Base-by-base conservation (phyloP, 768 basidiomycete species). In the Brasilioporus rufonigricans region DNA sequence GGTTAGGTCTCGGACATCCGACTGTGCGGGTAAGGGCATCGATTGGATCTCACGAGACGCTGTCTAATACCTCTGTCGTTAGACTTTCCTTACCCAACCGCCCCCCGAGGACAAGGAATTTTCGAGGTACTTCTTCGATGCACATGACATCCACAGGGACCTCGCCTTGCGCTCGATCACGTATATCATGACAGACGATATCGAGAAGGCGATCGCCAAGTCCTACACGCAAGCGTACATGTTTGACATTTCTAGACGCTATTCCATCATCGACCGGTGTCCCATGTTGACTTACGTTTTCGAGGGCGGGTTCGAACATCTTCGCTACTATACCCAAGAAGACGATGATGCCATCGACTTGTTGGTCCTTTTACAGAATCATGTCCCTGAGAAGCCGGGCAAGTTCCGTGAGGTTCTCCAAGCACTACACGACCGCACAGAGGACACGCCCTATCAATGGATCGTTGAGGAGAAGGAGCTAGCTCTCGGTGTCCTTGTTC, bases 111-210 rank as follows among this genome's bases (percentile, higher is more conserved):
- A 66, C 1, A 50, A 51, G 24, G 18, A 39, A 7, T 11, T 60
- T 18, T 43, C 44, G 14, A 44, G 18, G 40, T 66, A 68, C 31
- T 67, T 66, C 51, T 59, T 68, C 45, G 56, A 67, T 45, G 44
- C 55, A 3, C 59, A 63, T 41, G 39, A 47, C 10, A 52, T 64
- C 24, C 65, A 68, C 35, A 60, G 49, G 52, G 67, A 68, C 32
- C 67, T 69, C n/a, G 67, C 67, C 21, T 44, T 69, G 47, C 59
- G 67, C 24, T 67, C 65, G 16, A 66, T 68, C 47, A 69, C 60
- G 21, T 69, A 69, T 38, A 61, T 69, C 51, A 55, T 67, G 59
- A 12, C 58, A 4, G 58, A 55, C 6, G 66, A 69, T 26, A 61
- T 67, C 26, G 61, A 64, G 48, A 64, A 33, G 19, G 65, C 61